Conservation (phyloP, 306 rosid species). For the Pterocarpus macrocarpus region DNA sequence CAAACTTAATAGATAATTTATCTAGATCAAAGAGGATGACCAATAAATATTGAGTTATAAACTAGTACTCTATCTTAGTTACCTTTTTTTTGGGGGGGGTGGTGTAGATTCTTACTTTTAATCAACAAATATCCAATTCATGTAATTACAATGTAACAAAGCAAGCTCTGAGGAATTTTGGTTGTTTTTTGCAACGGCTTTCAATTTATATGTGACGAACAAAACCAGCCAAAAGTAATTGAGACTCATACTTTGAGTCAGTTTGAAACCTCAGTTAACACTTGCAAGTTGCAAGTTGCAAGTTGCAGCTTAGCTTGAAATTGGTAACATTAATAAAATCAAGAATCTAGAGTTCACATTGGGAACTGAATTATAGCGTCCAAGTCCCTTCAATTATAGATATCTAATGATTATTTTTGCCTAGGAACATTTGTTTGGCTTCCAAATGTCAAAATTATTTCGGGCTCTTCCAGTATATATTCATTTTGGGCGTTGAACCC, state of each 20-base stretch:
- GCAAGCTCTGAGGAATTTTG: background rate
- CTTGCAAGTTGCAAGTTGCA: background rate
- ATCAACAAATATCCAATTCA: background rate
- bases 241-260: background rate
- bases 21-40: too few species aligned
- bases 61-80: too few species aligned
- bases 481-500: too few species aligned
- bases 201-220: background rate
- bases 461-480: too few species aligned
- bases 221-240: background rate
- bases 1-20: too few species aligned
- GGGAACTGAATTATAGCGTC: background rate
- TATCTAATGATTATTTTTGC: too few species aligned
- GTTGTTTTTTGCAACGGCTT: background rate
- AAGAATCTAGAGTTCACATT: background rate
- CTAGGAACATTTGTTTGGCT: too few species aligned
- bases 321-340: background rate
- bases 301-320: background rate
- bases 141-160: background rate
- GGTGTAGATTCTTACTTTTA: too few species aligned
- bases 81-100: too few species aligned
- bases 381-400: too few species aligned
- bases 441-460: too few species aligned
- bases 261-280: background rate
- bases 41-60: background rate